Percentiles rank a stretch among this genome's conserved stretches.
Evolutionary conservation across 805 yeast species (phyloP).

Genomic region (Wickerhamia fluorescens): DNA sequence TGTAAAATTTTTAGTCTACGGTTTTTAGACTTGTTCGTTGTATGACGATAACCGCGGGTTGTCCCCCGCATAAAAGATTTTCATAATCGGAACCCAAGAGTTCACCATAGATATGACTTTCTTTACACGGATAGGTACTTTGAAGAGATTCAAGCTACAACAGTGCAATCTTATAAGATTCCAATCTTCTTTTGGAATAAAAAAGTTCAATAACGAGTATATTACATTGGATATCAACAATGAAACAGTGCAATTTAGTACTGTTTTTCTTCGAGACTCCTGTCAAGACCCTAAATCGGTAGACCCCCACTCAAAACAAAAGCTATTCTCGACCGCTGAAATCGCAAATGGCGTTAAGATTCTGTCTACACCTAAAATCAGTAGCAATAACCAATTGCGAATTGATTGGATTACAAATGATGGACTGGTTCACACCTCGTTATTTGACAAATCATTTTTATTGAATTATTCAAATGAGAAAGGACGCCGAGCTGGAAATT

Average conservation of each 20-base stretch:
- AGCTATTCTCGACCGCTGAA: slow-evolving; percentile 54
- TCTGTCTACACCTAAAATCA: slow-evolving; percentile 23
- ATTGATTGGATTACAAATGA: slow-evolving; percentile 35
- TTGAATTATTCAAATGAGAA: slow-evolving; percentile 30
- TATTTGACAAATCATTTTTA: slow-evolving; percentile 43
- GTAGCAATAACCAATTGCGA: slow-evolving; percentile 25
- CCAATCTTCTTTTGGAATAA: no score
- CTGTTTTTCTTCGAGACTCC: slow-evolving; percentile 60
- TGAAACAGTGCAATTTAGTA: slow-evolving; percentile 33
- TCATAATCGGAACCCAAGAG: no score
- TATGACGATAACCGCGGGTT: no score
- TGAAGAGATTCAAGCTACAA: no score
- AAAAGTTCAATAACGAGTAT: slow-evolving; percentile 14
- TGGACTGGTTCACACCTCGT: slow-evolving; percentile 19
- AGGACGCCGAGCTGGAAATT: slow-evolving; percentile 28
- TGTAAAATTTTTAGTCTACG: no score
- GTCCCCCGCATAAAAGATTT: no score
- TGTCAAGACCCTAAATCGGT: slow-evolving; percentile 43
- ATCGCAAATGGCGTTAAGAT: slow-evolving; percentile 33
- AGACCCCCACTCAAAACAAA: slow-evolving; percentile 53
- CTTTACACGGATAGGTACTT: no score
- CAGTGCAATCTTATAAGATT: no score
- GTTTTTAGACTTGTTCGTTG: no score
- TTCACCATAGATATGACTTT: no score
- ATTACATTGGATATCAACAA: slow-evolving; percentile 17